phyloP scores from a whole-genome alignment of 2,329 filamentous ascomycete genomes.

The Basipetospora chlamydospora region DNA sequence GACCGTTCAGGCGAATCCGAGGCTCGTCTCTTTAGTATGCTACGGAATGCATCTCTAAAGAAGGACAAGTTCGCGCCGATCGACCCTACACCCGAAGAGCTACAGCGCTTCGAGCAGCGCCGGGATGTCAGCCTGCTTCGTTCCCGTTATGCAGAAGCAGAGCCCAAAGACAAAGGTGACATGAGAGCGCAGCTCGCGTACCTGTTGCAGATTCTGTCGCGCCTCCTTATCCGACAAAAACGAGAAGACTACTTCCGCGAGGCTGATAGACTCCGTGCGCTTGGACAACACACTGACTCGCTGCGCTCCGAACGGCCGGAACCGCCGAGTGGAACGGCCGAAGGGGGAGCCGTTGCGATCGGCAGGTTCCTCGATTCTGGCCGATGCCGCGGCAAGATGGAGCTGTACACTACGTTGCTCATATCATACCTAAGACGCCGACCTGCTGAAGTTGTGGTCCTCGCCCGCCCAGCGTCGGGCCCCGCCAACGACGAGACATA shows the following conservation, averaged over 20 bases:
- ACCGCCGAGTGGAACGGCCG: background rate
- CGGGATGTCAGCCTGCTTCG: background rate
- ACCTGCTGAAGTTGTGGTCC: background rate
- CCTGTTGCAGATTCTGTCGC: background rate
- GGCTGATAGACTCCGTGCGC: background rate
- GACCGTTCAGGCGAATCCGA: background rate
- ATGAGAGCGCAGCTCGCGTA: background rate
- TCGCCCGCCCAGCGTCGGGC: background rate
- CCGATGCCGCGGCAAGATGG: background rate
- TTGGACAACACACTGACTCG: background rate
- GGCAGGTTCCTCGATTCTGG: background rate
- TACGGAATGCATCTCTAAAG: background rate
- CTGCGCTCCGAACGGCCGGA: background rate
- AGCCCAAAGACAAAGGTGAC: background rate
- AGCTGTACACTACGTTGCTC: background rate
- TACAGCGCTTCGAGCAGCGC: background rate
- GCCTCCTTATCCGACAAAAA: background rate
- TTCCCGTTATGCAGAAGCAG: background rate
- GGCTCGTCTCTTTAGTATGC: background rate
- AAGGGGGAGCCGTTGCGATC: background rate
- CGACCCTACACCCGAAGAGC: background rate
- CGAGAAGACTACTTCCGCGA: background rate
- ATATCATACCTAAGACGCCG: background rate
- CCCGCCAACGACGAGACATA: background rate
- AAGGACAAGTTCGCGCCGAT: background rate